Evolutionary conservation across 768 basidiomycete species (phyloP), one percentile per base, ranked within the genome.

Genomic region (Fomitopsis serialis): DNA sequence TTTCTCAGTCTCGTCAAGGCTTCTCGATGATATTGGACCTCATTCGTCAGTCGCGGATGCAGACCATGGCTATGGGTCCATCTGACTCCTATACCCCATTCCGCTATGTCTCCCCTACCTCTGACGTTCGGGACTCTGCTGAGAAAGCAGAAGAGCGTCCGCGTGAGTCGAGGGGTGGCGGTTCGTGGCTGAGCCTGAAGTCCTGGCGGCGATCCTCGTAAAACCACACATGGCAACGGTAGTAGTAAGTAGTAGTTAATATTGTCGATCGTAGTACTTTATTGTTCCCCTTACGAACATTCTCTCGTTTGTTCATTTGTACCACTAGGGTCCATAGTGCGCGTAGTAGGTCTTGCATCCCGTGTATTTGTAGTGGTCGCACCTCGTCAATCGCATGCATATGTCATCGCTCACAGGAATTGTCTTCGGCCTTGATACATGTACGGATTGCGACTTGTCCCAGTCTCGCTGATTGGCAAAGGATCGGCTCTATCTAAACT

Each of bases 11-110:
- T 61, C 88, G 90, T 42, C 88, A 92, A 69, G 93, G 93, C 6
- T 86, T 97, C 56, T 84, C 87, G 40, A 76, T 92, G 42, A 86
- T 96, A 53, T 78, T 96, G 46, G 78, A 78, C 55, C 76, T 90
- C 49, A 70, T 96, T 29, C 86, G 92, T 42, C 85, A 92, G 68
- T 85, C 91, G 47, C 86, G 90, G 53, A 74, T 75, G 45, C 75
- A 81, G 54, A 74, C 79, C 36, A 73, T 80, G 71, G 60, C 72
- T 15, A 65, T 77, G 35, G 75, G 72, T 13, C 69, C 65, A 15
- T 69, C 74, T 42, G 66, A 63, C 47, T 66, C 69, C 19, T 64
- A 56, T 50, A 61, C 63, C 47, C 63, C 54, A 56, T 66, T 62
- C n/a, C 58, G 63, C 47, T 53, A 55, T 45, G 45, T 40, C 24